Evolutionary conservation across 495 filamentous ascomycete species (phyloP).

Genomic region (Penicillium paradoxum): DNA sequence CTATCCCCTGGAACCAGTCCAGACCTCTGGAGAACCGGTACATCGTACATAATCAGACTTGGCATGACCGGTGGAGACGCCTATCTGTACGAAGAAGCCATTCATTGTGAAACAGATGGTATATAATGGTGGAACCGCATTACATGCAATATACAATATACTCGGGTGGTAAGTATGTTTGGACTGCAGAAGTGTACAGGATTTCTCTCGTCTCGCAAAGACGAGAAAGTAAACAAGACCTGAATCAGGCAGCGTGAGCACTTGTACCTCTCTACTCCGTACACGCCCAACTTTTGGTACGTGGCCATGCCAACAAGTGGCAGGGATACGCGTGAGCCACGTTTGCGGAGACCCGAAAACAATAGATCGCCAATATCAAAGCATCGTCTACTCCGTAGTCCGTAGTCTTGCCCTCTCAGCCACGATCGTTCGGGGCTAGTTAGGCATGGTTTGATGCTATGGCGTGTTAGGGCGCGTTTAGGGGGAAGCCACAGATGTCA

Average conservation of each 20-base stretch:
- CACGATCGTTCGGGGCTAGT: background rate
- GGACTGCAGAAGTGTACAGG: too few relatives aligned
- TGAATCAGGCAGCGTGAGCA: background rate
- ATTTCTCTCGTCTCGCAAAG: background rate
- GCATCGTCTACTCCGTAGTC: background rate
- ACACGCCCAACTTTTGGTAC: background rate
- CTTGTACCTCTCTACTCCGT: background rate
- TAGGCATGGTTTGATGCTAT: background rate
- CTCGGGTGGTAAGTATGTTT: too few relatives aligned
- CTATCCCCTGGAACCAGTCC: background rate
- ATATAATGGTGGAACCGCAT: background rate
- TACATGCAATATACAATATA: background rate
- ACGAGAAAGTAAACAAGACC: background rate
- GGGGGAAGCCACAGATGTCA: constrained; percentile 7
- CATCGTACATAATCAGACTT: background rate
- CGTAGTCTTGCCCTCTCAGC: background rate
- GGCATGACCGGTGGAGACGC: background rate
- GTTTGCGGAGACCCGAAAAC: constrained; percentile 18
- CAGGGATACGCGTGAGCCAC: constrained; percentile 13
- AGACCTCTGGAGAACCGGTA: background rate
- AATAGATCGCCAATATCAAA: constrained; percentile 2
- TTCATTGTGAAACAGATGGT: background rate
- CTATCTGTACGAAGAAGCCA: background rate
- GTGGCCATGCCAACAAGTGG: constrained; percentile 14
- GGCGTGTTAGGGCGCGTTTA: background rate